Conservation (phyloP, 257 asterid genomes). For the Haberlea rhodopensis region DNA sequence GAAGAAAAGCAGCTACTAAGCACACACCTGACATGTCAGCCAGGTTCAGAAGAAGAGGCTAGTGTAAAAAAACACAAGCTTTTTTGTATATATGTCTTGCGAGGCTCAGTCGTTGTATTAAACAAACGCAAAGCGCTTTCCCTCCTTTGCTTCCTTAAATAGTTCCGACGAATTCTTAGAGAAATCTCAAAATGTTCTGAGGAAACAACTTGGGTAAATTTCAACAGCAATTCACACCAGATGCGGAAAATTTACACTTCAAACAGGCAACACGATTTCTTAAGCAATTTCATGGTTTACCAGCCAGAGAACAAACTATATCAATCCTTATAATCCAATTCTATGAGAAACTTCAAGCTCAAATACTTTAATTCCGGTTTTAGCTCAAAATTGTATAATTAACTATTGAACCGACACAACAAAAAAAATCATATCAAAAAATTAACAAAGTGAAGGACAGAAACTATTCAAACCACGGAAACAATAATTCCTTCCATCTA, state of each 20-base stretch:
- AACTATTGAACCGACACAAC: background rate
- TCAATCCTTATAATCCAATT: too few relatives aligned
- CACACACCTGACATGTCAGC: background rate
- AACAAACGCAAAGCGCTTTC: background rate
- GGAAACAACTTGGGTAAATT: background rate
- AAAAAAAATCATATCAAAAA: background rate
- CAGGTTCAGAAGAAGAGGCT: background rate
- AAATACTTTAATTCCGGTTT: background rate
- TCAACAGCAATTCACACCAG: constrained; percentile 3
- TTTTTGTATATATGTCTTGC: background rate
- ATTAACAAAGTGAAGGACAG: background rate
- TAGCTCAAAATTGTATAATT: background rate
- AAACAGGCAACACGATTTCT: background rate
- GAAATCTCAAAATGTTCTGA: constrained; percentile 5
- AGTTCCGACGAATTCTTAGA: background rate
- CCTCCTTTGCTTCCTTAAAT: background rate
- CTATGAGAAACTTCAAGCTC: background rate
- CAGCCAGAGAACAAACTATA: background rate
- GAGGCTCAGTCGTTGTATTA: background rate
- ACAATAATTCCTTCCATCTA: background rate
- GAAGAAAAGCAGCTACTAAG: background rate
- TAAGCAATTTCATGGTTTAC: background rate
- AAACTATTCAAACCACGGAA: background rate
- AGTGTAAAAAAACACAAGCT: too few relatives aligned
- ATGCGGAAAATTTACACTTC: background rate